phyloP scores from a whole-genome alignment of 768 basidiomycete genomes.

The Asterophora lycoperdoides region DNA sequence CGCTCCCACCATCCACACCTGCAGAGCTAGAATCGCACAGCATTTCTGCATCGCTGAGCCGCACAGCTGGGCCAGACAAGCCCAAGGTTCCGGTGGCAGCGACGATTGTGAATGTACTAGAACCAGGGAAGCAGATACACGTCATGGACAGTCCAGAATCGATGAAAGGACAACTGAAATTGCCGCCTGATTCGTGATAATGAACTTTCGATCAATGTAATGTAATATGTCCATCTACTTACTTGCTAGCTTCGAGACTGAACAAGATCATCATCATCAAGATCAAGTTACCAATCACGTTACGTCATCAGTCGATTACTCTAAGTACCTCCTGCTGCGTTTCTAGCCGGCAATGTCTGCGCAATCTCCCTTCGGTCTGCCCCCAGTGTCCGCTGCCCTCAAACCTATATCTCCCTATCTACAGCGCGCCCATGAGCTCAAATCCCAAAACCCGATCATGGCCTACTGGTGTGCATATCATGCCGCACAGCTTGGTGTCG shows the following conservation, averaged over 20 bases:
- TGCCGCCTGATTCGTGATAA: slow-evolving; percentile 18
- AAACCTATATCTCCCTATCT: slow-evolving; percentile 74
- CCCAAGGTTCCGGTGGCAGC: slow-evolving; percentile 18
- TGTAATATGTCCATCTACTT: background rate
- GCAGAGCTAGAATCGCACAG: slow-evolving; percentile 2
- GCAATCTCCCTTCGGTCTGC: slow-evolving; percentile 44
- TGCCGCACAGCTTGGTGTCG: slow-evolving; percentile 85
- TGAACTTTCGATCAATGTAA: background rate
- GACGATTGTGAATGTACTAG: slow-evolving; percentile 29
- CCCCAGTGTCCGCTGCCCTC: slow-evolving; percentile 56
- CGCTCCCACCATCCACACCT: background rate
- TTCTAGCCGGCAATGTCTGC: slow-evolving; percentile 26
- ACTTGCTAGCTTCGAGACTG: background rate
- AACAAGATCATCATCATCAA: no score
- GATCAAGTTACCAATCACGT: slow-evolving; percentile 1
- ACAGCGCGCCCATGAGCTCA: slow-evolving; percentile 87
- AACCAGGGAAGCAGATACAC: slow-evolving; percentile 25
- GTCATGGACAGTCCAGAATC: slow-evolving; percentile 39
- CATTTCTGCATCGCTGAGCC: slow-evolving; percentile 16
- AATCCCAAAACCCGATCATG: slow-evolving; percentile 76
- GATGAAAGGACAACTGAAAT: slow-evolving; percentile 22
- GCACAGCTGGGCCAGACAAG: slow-evolving; percentile 12
- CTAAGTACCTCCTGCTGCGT: slow-evolving; percentile 1
- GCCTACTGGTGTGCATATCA: slow-evolving; percentile 97
- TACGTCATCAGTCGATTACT: slow-evolving; percentile 7